Conservation (phyloP, 345 rosid species). For the Brassica nigra region DNA sequence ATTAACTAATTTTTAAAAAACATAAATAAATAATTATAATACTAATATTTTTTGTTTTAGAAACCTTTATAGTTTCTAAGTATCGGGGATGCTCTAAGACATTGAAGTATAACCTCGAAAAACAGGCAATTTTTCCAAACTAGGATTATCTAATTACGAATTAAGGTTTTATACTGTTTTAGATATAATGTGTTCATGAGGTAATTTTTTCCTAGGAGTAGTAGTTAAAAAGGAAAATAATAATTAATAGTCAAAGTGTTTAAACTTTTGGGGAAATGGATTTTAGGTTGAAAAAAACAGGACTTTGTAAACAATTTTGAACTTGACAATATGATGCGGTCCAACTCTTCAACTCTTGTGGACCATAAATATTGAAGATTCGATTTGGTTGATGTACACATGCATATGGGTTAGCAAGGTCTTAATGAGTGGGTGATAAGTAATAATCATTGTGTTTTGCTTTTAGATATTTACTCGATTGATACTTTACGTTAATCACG, state of each 20-base stretch:
- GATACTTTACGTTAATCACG: slow-evolving; percentile 30
- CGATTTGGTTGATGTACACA: slow-evolving; percentile 17
- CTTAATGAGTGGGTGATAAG: slow-evolving; percentile 29
- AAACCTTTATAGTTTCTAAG: no score
- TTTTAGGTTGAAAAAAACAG: slow-evolving; percentile 27
- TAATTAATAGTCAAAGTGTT: slow-evolving; percentile 4
- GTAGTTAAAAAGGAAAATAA: neutral
- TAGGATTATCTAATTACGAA: neutral
- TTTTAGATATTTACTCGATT: slow-evolving; percentile 11
- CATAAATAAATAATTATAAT: no score
- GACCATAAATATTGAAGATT: slow-evolving; percentile 22
- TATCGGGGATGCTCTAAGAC: no score
- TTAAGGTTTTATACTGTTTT: neutral
- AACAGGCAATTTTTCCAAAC: no score
- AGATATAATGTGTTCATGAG: neutral
- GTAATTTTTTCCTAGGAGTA: neutral
- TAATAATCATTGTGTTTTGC: slow-evolving; percentile 23
- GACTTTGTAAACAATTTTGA: slow-evolving; percentile 36
- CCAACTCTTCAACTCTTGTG: slow-evolving; percentile 40
- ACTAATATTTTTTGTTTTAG: no score
- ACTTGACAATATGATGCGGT: slow-evolving; percentile 27
- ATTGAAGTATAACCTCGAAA: neutral
- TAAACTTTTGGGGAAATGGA: slow-evolving; percentile 27
- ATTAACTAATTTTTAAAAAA: no score
- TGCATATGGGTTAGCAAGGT: neutral